Base-by-base conservation (phyloP, 345 rosid species). In the Cochlearia excelsa region DNA sequence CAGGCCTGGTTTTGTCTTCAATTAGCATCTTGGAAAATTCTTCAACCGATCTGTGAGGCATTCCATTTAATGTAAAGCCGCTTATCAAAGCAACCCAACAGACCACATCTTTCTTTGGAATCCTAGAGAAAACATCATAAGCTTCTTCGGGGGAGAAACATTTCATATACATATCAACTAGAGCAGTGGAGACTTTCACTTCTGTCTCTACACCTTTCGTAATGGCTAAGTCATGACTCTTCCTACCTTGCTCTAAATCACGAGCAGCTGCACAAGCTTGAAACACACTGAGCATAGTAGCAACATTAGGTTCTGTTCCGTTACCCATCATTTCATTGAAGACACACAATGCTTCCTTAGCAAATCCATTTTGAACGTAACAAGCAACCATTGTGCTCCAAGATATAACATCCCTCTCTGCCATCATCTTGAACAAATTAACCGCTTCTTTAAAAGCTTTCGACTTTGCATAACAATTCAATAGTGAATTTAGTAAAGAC, bases 121-220 rank as follows among this genome's bases (percentile, higher is more conserved):
- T 81, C 76, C 73, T 74, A 26, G 61, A 53, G 63, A 84, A 84
- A 45, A 78, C 78, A 66, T 45, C 76, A 69, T 70, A 53, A 37
- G 76, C 84, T 63, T 80, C 73, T 26, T 70, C 73, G 1, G 77
- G 82, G 44, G 78, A 73, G 63, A 46, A 71, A 52, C 83, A 80
- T 47, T 81, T 81, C 80, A 82, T 77, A 70, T 84, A 84, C 84
- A 81, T 81, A 60, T 82, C 81, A 46, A 82, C 70, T 2, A 78
- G 69, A 38, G 84, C 85, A 23, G 82, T 80, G 26, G 84, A 73
- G 56, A 78, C 79, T 6, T 79, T 76, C 30, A 69, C 63, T 31
- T 80, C 74, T 45, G 41, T 39, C 29, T 74, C 77, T 26, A 80
- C 67, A 38, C 78, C 80, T 60, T 71, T 77, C 55, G 69, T 54